Evolutionary conservation across 78 protist species (phyloP), one percentile per base, ranked within the genome.

Genomic region (Dictyostelium firmibasis): DNA sequence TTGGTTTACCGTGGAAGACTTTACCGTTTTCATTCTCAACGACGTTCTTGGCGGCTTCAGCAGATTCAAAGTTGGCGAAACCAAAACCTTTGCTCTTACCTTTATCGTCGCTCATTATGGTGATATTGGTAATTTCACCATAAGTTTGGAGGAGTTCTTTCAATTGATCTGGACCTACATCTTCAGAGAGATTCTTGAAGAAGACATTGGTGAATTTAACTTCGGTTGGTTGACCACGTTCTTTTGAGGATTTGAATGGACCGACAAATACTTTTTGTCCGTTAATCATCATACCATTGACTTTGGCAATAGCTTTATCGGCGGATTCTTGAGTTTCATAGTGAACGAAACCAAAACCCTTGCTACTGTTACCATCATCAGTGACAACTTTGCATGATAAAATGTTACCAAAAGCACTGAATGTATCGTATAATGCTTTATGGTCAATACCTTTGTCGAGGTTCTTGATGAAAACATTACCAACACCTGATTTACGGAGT

Each of bases 381-480:
- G 70, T 79, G 27, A 89, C 97, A 91, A 96, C 97, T 93, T 96
- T 96, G 97, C 98, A 96, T 31, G 98, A 96, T 67, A 97, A 95
- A 74, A 97, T 96, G 77, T 91, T 96, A 27, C 98, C 98, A 69
- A 97, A 96, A 16, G 82, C 91, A 16, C 92, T 60, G 98, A 99
- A 98, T 13, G 99, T 97, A 83, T 99, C 99, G 93, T 96, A 72
- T 11, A 99, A 94, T 14, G 98, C 93, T 77, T 97, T 96, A 94
- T 96, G 93, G 95, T 98, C 99, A 81, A 99, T 97, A 16, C 83
- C 44, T 79, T 74, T 78, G 82, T 95, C 98, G 50, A 99, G 95
- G 97, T 98, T 98, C 97, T 98, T 98, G 97, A 99, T 97, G 96
- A 99, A 99, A 77, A 99, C 85, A 98, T 99, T 99, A 76, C 99